These are phyloP conservation scores for Coemansia sp. DNA, from an alignment of 192 early-diverging fungal species.

Conservation along the genomic window DNA sequence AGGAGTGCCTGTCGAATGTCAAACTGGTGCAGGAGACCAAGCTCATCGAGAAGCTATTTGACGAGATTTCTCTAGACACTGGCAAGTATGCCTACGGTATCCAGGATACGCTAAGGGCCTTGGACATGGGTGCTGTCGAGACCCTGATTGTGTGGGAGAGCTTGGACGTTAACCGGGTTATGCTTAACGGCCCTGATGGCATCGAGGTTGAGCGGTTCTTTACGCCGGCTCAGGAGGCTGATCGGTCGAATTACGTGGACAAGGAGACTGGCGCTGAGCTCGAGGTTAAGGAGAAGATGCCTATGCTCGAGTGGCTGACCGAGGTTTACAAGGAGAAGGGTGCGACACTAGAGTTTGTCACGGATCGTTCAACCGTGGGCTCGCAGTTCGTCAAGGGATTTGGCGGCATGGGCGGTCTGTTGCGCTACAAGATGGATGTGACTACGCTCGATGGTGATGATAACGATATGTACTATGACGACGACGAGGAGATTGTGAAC, in stretches of 20 bases:
- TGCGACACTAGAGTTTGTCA: conserved; percentile 92
- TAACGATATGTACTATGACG: conserved; percentile 66
- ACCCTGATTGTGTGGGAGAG: conserved; percentile 97
- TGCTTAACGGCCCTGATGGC: conserved; percentile 75
- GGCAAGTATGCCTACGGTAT: conserved; percentile 97
- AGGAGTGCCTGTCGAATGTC: conserved; percentile 91
- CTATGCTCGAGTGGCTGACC: conserved; percentile 96
- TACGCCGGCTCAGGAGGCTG: conserved; percentile 85
- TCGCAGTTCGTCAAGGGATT: conserved; percentile 98
- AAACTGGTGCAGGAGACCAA: conserved; percentile 99
- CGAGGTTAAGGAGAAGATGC: conserved; percentile 78
- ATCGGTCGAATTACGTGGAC: conserved; percentile 72
- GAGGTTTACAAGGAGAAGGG: conserved; percentile 98
- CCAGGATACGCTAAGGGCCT: conserved; percentile 92
- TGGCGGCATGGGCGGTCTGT: conserved; percentile 95
- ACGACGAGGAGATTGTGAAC: conserved; percentile 25
- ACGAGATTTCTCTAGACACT: conserved; percentile 95
- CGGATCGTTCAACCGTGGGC: conserved; percentile 94
- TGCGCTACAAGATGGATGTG: conserved; percentile 95
- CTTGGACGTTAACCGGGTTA: conserved; percentile 78
- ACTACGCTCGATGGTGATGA: conserved; percentile 68
- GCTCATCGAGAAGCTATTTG: conserved; percentile 94
- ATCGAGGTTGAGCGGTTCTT: conserved; percentile 73
- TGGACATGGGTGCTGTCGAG: conserved; percentile 99
- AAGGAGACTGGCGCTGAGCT: conserved; percentile 71